These are phyloP conservation scores for Curvularia eragrostidis DNA, from an alignment of 2,329 filamentous ascomycete species.

Conservation along the genomic window DNA sequence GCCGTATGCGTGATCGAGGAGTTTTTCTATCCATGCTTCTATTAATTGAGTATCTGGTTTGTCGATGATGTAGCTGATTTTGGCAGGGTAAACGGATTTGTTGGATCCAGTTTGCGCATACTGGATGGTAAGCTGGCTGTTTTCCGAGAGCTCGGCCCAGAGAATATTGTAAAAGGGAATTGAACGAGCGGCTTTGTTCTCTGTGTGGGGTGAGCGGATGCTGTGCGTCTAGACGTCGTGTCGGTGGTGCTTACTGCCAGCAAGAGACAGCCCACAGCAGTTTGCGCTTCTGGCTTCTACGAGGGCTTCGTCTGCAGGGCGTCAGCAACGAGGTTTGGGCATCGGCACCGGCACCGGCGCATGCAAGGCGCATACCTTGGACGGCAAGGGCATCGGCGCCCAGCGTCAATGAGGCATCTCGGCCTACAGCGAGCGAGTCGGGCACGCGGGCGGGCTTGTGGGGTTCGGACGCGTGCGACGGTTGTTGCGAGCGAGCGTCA, in stretches of 20 bases:
- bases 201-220: constrained; percentile 36
- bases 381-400: constrained; percentile 67
- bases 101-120: constrained; percentile 69
- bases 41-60: constrained; percentile 59
- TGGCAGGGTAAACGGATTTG: constrained; percentile 65
- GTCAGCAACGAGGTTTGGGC: constrained; percentile 11
- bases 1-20: constrained; percentile 75
- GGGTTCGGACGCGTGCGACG: not conserved
- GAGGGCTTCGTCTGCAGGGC: constrained; percentile 59
- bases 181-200: constrained; percentile 59
- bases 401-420: constrained; percentile 66
- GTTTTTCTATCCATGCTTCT: constrained; percentile 66
- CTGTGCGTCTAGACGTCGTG: not conserved
- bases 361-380: constrained; percentile 54
- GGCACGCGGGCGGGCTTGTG: constrained; percentile 21
- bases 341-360: not conserved
- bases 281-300: constrained; percentile 56
- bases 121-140: constrained; percentile 69
- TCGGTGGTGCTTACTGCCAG: constrained; percentile 52
- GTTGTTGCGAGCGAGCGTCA: constrained; percentile 38
- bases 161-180: constrained; percentile 85
- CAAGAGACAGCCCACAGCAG: constrained; percentile 63
- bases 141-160: constrained; percentile 72
- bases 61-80: constrained; percentile 67
- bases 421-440: constrained; percentile 61